Evolutionary conservation across 805 yeast genomes (phyloP).

Genomic region (Ogataea philodendri): DNA sequence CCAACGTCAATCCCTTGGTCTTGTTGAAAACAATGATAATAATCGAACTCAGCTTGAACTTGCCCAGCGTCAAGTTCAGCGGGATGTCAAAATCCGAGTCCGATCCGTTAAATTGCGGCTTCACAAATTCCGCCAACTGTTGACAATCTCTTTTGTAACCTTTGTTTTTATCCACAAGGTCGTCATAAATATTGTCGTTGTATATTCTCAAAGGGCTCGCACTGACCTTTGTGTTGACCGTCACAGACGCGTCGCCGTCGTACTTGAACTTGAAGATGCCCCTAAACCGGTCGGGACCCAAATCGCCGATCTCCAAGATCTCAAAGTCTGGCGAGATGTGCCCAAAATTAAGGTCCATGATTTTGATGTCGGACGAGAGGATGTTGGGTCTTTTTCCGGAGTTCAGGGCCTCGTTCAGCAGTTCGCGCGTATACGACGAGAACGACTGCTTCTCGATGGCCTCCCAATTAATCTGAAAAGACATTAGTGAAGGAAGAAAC

Average conservation of each 20-base stretch:
- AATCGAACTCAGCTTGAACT: constrained; percentile 72
- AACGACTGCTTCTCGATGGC: constrained; percentile 65
- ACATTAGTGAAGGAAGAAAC: constrained; percentile 45
- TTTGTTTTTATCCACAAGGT: constrained; percentile 33
- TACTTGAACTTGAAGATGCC: constrained; percentile 80
- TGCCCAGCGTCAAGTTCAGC: constrained; percentile 68
- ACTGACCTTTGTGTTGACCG: constrained; percentile 75
- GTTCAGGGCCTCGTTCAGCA: constrained; percentile 69
- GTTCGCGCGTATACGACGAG: constrained; percentile 58
- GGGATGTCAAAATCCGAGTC: constrained; percentile 74
- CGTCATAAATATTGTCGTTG: constrained; percentile 33
- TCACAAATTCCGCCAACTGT: constrained; percentile 46
- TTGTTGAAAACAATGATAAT: constrained; percentile 81
- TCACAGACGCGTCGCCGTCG: constrained; percentile 71
- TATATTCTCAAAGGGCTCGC: constrained; percentile 81
- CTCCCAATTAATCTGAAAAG: constrained; percentile 77
- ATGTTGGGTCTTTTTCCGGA: constrained; percentile 70
- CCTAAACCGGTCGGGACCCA: constrained; percentile 70
- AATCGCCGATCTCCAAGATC: constrained; percentile 78
- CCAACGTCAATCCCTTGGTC: constrained; percentile 79
- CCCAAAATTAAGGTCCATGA: constrained; percentile 71
- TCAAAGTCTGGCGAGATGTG: constrained; percentile 71
- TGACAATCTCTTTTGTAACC: constrained; percentile 28
- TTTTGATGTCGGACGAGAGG: constrained; percentile 64
- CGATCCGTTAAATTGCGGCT: constrained; percentile 66